A percentile compares a stretch with the other conserved stretches of the same genome.
Evolutionary conservation across 2,329 filamentous ascomycete genomes (phyloP).

Genomic region (Periconia macrospinosa): DNA sequence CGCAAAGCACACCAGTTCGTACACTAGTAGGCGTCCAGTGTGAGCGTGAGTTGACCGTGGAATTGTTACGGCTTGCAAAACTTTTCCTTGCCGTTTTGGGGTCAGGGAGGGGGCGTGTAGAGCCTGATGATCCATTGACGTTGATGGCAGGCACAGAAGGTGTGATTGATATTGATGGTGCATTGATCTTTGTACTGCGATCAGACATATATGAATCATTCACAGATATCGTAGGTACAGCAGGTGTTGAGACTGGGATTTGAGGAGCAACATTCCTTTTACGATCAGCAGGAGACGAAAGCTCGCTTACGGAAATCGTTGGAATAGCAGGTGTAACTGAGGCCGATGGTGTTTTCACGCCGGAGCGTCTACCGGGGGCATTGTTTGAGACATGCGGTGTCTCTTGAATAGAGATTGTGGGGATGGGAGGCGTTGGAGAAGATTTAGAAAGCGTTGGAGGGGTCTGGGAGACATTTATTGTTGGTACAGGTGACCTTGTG

Average conservation of each 20-base stretch:
- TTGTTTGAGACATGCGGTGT: constrained; percentile 28
- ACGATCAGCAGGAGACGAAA: constrained; percentile 14
- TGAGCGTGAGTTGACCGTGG: constrained; percentile 39
- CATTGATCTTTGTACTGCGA: constrained; percentile 13
- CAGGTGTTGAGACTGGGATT: constrained; percentile 18
- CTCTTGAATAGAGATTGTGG: constrained; percentile 28
- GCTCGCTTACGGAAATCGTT: constrained; percentile 30
- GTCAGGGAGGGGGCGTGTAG: constrained; percentile 51
- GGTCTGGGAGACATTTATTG: constrained; percentile 56
- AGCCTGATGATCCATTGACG: constrained; percentile 31
- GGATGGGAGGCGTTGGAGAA: constrained; percentile 27
- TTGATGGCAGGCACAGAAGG: constrained; percentile 32
- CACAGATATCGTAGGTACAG: constrained; percentile 20
- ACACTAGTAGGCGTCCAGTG: constrained; percentile 51
- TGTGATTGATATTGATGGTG: constrained; percentile 26
- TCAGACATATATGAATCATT: constrained; percentile 16
- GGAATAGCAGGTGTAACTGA: constrained; percentile 25
- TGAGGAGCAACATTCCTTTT: constrained; percentile 22
- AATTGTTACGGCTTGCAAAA: constrained; percentile 32
- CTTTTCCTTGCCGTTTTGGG: constrained; percentile 50
- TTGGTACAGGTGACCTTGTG: constrained; percentile 32
- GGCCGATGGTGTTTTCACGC: constrained; percentile 15
- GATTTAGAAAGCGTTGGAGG: constrained; percentile 27
- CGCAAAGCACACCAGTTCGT: constrained; percentile 73
- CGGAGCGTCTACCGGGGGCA: constrained; percentile 12